Base-by-base conservation (phyloP, 768 basidiomycete genomes). In the Lactarius trivialis region DNA sequence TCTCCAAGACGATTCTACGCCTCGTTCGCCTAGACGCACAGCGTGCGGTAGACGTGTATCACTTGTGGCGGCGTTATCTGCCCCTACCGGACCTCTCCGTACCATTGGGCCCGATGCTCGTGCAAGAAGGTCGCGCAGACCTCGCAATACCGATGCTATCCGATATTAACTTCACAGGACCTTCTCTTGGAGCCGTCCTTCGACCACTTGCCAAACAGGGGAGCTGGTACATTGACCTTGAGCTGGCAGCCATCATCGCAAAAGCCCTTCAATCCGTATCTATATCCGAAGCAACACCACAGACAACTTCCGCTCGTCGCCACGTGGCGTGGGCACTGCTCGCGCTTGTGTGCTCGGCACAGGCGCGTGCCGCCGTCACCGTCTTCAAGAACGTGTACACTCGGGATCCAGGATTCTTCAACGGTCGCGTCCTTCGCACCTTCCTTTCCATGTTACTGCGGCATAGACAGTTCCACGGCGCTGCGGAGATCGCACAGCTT, bases 311-410 rank as follows among this genome's bases (percentile, higher is more conserved):
- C 26, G 37, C 58, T 11, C 78, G 77, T 54, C 68, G 70, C 34
- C 64, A 70, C n/a, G 68, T 85, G 36, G 77, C 81, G 12, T 79
- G 76, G 64, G 60, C 49, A 15, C 37, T 67, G n/a, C 55, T 66
- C 2, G 74, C 81, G 30, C 71, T 84, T 54, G 54, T 60, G 68
- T 68, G 32, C 69, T 78, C 58, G 67, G 74, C 71, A 12, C 74
- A 78, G 49, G 71, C 78, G 9, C 64, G 68, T 0, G 68, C 71
- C 24, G 74, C 79, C 9, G 65, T 81, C 1, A 63, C 71, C 45
- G 65, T 83, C 28, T 71, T 84, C 45, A 71, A 77, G 61, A 70
- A 69, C 51, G 71, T 86, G 34, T 66, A 75, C 49, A 55, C 57
- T 11, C 70, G 63, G 14, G 70, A 68, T 2, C 76, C 78, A 0